These are phyloP conservation scores for Rutstroemia sydowiana DNA, from an alignment of 2,329 filamentous ascomycete species.

Conservation along the genomic window DNA sequence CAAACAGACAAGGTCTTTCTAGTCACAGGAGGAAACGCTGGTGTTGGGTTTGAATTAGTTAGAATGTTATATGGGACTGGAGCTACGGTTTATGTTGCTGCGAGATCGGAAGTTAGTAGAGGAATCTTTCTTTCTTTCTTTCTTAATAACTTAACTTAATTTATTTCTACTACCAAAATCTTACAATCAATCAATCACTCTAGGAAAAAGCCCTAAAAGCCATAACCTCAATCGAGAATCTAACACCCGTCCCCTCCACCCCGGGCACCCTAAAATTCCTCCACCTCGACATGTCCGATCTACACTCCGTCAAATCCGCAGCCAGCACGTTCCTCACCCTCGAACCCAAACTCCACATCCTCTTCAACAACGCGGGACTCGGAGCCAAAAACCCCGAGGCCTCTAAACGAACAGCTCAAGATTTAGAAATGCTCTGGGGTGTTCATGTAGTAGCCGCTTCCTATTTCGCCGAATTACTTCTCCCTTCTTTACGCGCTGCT, in stretches of 20 bases:
- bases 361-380: constrained; percentile 33
- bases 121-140: too few species aligned
- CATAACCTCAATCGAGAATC: constrained; percentile 32
- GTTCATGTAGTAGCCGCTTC: constrained; percentile 30
- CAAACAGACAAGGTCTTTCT: constrained; percentile 29
- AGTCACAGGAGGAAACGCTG: constrained; percentile 31
- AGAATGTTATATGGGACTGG: constrained; percentile 32
- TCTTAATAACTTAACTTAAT: too few species aligned
- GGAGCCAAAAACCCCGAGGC: constrained; percentile 9
- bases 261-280: constrained; percentile 31
- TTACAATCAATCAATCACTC: too few species aligned
- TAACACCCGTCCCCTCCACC: constrained; percentile 15
- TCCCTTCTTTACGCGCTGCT: constrained; percentile 8
- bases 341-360: constrained; percentile 32
- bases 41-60: constrained; percentile 32
- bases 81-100: constrained; percentile 37
- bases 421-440: constrained; percentile 13
- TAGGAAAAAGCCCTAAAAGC: constrained; percentile 32
- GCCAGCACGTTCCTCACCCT: constrained; percentile 28
- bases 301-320: constrained; percentile 32
- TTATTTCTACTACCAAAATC: too few species aligned
- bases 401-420: constrained; percentile 27
- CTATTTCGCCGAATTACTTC: constrained; percentile 26
- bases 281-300: constrained; percentile 31
- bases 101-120: constrained; percentile 25